Conservation (phyloP, 73 alveolate species). For the Tetrahymena elliotti region DNA sequence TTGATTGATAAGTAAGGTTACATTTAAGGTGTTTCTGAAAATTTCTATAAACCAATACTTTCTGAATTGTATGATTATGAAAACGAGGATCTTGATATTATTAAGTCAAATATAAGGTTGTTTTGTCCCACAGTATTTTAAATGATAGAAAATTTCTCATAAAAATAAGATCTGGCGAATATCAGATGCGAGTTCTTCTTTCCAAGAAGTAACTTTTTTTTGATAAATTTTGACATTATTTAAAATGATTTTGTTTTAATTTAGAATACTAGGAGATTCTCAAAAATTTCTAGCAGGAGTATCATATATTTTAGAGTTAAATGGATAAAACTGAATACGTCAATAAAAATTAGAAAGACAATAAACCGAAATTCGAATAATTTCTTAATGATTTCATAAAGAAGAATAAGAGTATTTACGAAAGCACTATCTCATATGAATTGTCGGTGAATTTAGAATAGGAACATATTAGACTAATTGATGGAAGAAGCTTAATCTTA, state of each 20-base stretch:
- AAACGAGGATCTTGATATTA: neutral
- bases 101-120: neutral
- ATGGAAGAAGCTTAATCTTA: neutral
- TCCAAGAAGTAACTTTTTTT: neutral
- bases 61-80: neutral
- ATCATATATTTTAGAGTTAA: neutral
- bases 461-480: neutral
- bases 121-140: neutral
- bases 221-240: too few species aligned
- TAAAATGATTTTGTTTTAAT: neutral
- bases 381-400: neutral
- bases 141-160: neutral
- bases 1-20: neutral
- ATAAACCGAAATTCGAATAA: neutral
- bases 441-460: neutral
- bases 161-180: neutral
- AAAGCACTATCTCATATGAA: neutral
- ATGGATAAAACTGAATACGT: neutral
- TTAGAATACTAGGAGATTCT: neutral
- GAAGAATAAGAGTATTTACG: neutral
- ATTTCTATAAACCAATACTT: neutral
- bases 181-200: neutral
- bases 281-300: neutral
- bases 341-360: neutral
- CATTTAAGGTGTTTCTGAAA: neutral